These are phyloP conservation scores for Oehlia diaphana DNA, from an alignment of 192 early-diverging fungal species.

Conservation along the genomic window DNA sequence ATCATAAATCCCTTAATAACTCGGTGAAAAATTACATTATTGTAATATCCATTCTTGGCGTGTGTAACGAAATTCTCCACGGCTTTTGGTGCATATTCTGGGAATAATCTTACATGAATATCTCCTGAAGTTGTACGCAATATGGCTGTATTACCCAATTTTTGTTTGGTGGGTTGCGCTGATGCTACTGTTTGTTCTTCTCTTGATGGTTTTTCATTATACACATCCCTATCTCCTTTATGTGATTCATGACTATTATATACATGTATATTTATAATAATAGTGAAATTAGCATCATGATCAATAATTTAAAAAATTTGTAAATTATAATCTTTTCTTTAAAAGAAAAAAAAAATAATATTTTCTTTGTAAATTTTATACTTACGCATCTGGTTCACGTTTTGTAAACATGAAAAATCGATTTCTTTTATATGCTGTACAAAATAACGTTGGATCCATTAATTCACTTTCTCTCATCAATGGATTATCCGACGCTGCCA, in stretches of 20 bases:
- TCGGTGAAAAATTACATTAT: conserved; percentile 94
- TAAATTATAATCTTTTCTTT: not conserved
- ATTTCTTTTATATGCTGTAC: conserved; percentile 87
- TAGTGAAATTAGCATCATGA: not conserved
- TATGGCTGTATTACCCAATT: conserved; percentile 71
- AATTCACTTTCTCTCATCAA: conserved; percentile 62
- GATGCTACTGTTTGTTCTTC: conserved; percentile 93
- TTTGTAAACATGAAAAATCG: conserved; percentile 93
- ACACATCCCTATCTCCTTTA: conserved; percentile 84
- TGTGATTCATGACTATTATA: conserved; percentile 40
- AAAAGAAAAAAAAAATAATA: not conserved
- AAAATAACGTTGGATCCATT: conserved; percentile 85
- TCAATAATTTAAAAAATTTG: not conserved
- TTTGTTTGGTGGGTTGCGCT: conserved; percentile 56
- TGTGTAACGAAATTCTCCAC: conserved; percentile 94
- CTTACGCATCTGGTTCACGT: conserved; percentile 79
- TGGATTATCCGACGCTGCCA: conserved; percentile 89
- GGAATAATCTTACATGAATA: conserved; percentile 85
- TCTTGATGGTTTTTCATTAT: conserved; percentile 95
- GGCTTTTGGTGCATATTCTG: conserved; percentile 89
- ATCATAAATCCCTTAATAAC: conserved; percentile 97
- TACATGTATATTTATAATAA: not conserved
- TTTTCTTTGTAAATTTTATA: not conserved
- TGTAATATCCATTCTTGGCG: conserved; percentile 85
- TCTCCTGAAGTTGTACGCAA: conserved; percentile 91